Conservation (phyloP, 768 basidiomycete genomes). For the Suillus tomentosus region DNA sequence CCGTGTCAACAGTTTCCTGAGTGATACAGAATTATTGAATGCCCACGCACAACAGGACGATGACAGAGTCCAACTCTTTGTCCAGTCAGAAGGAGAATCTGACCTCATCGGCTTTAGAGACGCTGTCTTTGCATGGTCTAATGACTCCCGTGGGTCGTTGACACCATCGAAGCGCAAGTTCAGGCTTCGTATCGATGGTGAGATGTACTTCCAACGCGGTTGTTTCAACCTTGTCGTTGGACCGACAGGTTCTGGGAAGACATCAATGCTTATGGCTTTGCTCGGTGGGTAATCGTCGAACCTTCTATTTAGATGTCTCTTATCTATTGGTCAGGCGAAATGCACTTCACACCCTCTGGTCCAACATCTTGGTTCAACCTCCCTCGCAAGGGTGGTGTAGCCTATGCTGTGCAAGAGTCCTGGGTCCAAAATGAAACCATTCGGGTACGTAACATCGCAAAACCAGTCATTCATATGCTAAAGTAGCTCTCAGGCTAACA, state of each 20-base stretch:
- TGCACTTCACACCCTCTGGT: conserved; percentile 58
- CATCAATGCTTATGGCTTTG: conserved; percentile 65
- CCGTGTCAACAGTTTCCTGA: conserved; percentile 52
- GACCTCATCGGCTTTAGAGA: conserved; percentile 53
- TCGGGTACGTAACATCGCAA: conserved; percentile 36
- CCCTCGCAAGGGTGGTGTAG: conserved; percentile 67
- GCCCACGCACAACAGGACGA: conserved; percentile 8
- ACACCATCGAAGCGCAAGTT: conserved; percentile 42
- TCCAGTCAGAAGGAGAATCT: conserved; percentile 17
- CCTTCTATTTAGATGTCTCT: conserved; percentile 6
- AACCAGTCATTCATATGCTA: neutral
- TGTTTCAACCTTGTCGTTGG: conserved; percentile 61
- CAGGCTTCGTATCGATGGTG: conserved; percentile 50
- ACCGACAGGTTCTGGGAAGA: conserved; percentile 63
- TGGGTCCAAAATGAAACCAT: conserved; percentile 87
- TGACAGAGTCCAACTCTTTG: conserved; percentile 7
- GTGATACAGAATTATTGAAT: conserved; percentile 19
- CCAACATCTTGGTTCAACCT: conserved; percentile 68
- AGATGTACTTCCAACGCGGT: conserved; percentile 54
- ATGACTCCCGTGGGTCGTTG: conserved; percentile 14
- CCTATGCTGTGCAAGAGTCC: conserved; percentile 82
- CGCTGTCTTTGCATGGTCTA: conserved; percentile 56
- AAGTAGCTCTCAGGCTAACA: conserved; percentile 41
- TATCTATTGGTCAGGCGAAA: conserved; percentile 39
- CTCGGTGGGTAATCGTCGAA: conserved; percentile 35